A percentile compares a stretch with the other conserved stretches of the same genome.
phyloP scores from a whole-genome alignment of 2,329 filamentous ascomycete genomes.

The Fusarium anguioides region DNA sequence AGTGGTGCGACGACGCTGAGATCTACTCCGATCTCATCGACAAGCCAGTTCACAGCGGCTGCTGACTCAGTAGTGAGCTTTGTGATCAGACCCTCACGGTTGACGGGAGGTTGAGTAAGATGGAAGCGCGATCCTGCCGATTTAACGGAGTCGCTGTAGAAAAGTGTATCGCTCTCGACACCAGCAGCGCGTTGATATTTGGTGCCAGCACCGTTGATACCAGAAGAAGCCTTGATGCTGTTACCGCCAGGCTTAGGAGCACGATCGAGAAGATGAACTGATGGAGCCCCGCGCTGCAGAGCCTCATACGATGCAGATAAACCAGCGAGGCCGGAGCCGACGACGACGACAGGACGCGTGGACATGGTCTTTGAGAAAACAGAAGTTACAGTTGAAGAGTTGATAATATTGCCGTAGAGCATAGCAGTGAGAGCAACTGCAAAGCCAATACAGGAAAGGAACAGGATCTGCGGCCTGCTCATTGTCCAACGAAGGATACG shows the following conservation, averaged over 20 bases:
- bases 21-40: slow-evolving; percentile 67
- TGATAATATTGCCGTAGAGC: slow-evolving; percentile 44
- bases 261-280: slow-evolving; percentile 69
- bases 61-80: slow-evolving; percentile 61
- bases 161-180: slow-evolving; percentile 54
- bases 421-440: slow-evolving; percentile 46
- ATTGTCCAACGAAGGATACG: slow-evolving; percentile 46
- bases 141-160: slow-evolving; percentile 66
- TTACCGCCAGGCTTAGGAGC: slow-evolving; percentile 71
- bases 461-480: slow-evolving; percentile 44
- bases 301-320: slow-evolving; percentile 69
- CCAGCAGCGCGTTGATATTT: slow-evolving; percentile 60
- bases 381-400: slow-evolving; percentile 33
- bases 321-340: slow-evolving; percentile 74
- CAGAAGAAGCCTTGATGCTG: slow-evolving; percentile 74
- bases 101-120: slow-evolving; percentile 32
- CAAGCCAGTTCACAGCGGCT: slow-evolving; percentile 66
- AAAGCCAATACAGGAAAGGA: slow-evolving; percentile 45
- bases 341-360: slow-evolving; percentile 62
- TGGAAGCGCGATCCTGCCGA: slow-evolving; percentile 63
- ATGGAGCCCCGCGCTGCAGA: slow-evolving; percentile 58
- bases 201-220: slow-evolving; percentile 72
- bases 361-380: slow-evolving; percentile 45
- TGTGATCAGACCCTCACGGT: slow-evolving; percentile 59
- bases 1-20: slow-evolving; percentile 67